A percentile compares a stretch with the other conserved stretches of the same genome.
Conservation (phyloP, 169 alveolate species). For the Cryptosporidium meleagridis region DNA sequence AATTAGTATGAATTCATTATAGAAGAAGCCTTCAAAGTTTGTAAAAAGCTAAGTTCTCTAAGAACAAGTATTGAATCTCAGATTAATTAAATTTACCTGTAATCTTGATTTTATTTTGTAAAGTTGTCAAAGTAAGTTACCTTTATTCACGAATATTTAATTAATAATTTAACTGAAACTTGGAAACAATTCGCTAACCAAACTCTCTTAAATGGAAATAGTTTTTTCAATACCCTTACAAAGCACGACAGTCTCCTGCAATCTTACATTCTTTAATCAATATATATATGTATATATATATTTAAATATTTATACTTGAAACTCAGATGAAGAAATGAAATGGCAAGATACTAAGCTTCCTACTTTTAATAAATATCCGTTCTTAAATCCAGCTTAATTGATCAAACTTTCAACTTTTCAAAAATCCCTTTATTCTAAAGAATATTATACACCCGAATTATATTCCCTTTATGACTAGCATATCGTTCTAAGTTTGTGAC, state of each 20-base stretch:
- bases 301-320: background rate
- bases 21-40: background rate
- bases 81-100: background rate
- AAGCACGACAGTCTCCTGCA: background rate
- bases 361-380: background rate
- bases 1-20: background rate
- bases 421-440: background rate
- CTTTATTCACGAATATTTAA: background rate
- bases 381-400: background rate
- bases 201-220: background rate
- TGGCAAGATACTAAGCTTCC: background rate
- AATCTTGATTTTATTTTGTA: background rate
- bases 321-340: background rate
- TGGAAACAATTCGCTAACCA: background rate
- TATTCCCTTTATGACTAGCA: background rate
- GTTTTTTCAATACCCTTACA: background rate
- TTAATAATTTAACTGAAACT: background rate
- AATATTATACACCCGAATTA: background rate
- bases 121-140: background rate
- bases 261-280: slow-evolving; percentile 8
- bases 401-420: background rate
- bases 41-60: background rate
- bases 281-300: no score
- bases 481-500: background rate
- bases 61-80: background rate